Conservation (phyloP, 352 stramenopile genomes). For the Pythium rhizo-oryzae region DNA sequence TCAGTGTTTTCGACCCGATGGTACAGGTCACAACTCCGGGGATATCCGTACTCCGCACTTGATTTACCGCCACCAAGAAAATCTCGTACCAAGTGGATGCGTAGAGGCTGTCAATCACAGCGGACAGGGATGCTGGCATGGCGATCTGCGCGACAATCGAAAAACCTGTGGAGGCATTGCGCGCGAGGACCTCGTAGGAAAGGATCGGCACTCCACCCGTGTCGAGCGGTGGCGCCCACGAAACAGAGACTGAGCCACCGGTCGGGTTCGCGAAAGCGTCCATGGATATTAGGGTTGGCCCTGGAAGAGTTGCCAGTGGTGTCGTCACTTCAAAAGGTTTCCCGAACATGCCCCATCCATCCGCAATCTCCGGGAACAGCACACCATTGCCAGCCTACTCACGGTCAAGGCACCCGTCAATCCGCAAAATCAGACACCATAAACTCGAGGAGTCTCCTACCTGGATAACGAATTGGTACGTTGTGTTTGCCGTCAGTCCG, state of each 20-base stretch:
- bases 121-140: slow-evolving; percentile 13
- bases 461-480: slow-evolving; percentile 56
- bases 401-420: not conserved
- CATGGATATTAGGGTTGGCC: slow-evolving; percentile 21
- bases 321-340: slow-evolving; percentile 38
- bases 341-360: slow-evolving; percentile 54
- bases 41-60: slow-evolving; percentile 18
- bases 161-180: slow-evolving; percentile 33
- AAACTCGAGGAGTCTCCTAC: slow-evolving; percentile 26
- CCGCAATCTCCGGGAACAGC: slow-evolving; percentile 28
- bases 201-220: slow-evolving; percentile 42
- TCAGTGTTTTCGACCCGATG: slow-evolving; percentile 32
- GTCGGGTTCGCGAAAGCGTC: slow-evolving; percentile 23
- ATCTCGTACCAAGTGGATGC: slow-evolving; percentile 52
- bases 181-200: slow-evolving; percentile 43
- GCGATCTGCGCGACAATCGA: slow-evolving; percentile 26
- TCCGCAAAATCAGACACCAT: not conserved
- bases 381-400: slow-evolving; percentile 51
- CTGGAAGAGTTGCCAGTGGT: slow-evolving; percentile 33
- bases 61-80: slow-evolving; percentile 51
- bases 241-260: slow-evolving; percentile 55
- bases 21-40: slow-evolving; percentile 43
- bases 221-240: slow-evolving; percentile 52
- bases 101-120: slow-evolving; percentile 33
- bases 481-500: slow-evolving; percentile 34